Conservation (phyloP, 768 basidiomycete species). For the Calocera cornea region DNA sequence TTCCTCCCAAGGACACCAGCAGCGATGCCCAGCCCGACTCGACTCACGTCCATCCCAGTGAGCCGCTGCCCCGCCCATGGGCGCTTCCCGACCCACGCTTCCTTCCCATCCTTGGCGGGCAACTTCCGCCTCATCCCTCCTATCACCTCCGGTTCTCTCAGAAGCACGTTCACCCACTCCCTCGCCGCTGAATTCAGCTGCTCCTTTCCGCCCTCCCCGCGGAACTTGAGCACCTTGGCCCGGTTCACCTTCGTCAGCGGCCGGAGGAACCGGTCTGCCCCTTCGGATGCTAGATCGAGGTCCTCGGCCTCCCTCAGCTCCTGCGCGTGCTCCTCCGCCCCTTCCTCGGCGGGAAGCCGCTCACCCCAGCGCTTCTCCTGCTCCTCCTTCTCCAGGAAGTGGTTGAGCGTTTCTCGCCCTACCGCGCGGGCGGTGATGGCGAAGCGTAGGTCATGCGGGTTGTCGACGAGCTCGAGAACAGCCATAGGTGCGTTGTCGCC, state of each 20-base stretch:
- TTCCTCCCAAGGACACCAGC: not conserved
- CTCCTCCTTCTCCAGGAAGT: constrained; percentile 12
- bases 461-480: constrained; percentile 89
- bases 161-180: not conserved
- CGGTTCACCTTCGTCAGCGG: not conserved
- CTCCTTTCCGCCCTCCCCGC: not conserved
- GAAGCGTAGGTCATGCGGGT: constrained; percentile 72
- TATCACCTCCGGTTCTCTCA: not conserved
- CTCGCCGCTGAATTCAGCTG: not conserved
- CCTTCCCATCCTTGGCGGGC: not conserved
- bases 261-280: not conserved
- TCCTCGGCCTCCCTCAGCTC: not conserved
- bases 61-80: not conserved
- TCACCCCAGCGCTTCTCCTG: not conserved
- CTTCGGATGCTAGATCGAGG: not conserved
- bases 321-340: not conserved
- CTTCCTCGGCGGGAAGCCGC: not conserved
- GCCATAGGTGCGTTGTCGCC: constrained; percentile 92
- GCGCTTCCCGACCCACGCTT: not conserved
- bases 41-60: not conserved
- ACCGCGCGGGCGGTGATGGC: constrained; percentile 80
- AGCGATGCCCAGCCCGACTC: not conserved
- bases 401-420: constrained; percentile 54
- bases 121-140: not conserved
- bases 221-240: not conserved